Conservation (phyloP, 2,329 filamentous ascomycete species). For the Remersonia thermophila region DNA sequence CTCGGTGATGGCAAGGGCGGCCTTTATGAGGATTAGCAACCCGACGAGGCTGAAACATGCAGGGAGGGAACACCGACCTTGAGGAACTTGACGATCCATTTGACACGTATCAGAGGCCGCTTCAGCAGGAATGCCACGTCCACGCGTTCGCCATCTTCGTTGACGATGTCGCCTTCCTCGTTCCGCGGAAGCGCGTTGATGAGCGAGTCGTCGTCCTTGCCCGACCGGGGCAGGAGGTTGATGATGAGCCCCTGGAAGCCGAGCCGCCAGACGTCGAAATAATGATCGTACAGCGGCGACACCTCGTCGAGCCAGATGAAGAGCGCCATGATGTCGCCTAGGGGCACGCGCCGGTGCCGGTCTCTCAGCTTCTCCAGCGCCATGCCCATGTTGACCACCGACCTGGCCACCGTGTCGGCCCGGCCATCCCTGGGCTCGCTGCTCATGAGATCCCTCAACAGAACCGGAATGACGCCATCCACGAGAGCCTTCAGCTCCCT, state of each 20-base stretch:
- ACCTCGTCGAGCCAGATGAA: slow-evolving; percentile 72
- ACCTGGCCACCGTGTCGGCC: slow-evolving; percentile 57
- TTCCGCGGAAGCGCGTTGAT: slow-evolving; percentile 48
- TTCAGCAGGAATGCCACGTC: slow-evolving; percentile 92
- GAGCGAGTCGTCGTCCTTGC: slow-evolving; percentile 49
- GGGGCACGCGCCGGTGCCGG: slow-evolving; percentile 68
- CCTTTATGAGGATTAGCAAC: slow-evolving; percentile 28
- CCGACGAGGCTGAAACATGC: slow-evolving; percentile 1
- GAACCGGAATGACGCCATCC: slow-evolving; percentile 86
- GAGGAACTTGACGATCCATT: slow-evolving; percentile 75
- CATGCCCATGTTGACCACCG: slow-evolving; percentile 89
- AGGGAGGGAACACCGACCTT: slow-evolving; percentile 38
- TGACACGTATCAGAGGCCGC: slow-evolving; percentile 73
- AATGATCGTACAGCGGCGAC: slow-evolving; percentile 69
- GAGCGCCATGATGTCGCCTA: slow-evolving; percentile 58
- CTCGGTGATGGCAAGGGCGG: slow-evolving; percentile 45
- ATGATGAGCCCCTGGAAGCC: slow-evolving; percentile 93
- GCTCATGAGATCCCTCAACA: slow-evolving; percentile 73
- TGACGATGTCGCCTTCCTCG: slow-evolving; percentile 52
- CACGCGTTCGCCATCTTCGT: slow-evolving; percentile 73
- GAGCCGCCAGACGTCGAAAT: slow-evolving; percentile 77
- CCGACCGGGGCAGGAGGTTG: slow-evolving; percentile 64
- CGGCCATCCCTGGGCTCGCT: slow-evolving; percentile 42
- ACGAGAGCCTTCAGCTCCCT: slow-evolving; percentile 86
- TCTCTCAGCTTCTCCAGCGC: slow-evolving; percentile 73